Conservation (phyloP, 768 basidiomycete genomes). For the Tephrocybe rancida region DNA sequence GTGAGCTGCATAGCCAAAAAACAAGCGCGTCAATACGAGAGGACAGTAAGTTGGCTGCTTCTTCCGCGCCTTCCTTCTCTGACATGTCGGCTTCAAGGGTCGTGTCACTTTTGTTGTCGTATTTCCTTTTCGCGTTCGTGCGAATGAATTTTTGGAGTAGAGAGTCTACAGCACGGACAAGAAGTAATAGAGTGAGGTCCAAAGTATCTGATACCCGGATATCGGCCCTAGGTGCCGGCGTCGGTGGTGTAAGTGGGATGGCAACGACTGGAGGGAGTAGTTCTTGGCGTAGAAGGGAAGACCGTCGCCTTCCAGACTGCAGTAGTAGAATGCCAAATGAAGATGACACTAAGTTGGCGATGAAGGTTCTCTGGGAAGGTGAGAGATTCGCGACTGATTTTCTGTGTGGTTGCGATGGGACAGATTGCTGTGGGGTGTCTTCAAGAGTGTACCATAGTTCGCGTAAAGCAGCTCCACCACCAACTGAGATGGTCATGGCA, state of each 20-base stretch:
- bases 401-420: background rate
- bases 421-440: background rate
- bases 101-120: constrained; percentile 18
- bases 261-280: background rate
- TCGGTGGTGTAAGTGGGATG: constrained; percentile 10
- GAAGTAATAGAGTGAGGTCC: constrained; percentile 66
- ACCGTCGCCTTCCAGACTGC: constrained; percentile 47
- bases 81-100: background rate
- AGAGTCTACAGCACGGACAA: constrained; percentile 73
- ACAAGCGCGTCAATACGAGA: constrained; percentile 65
- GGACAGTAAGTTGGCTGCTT: constrained; percentile 30
- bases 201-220: constrained; percentile 54
- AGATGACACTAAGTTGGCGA: constrained; percentile 60
- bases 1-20: constrained; percentile 79
- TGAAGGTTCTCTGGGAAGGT: constrained; percentile 53
- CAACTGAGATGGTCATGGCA: constrained; percentile 64
- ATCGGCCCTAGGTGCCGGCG: background rate
- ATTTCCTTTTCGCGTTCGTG: constrained; percentile 19
- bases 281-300: constrained; percentile 24
- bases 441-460: constrained; percentile 39
- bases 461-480: constrained; percentile 61
- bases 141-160: constrained; percentile 54
- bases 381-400: constrained; percentile 28
- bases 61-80: constrained; percentile 28
- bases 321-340: constrained; percentile 58